These are phyloP conservation scores for Colletotrichum karsti DNA, from an alignment of 2,329 filamentous ascomycete species.

Conservation along the genomic window DNA sequence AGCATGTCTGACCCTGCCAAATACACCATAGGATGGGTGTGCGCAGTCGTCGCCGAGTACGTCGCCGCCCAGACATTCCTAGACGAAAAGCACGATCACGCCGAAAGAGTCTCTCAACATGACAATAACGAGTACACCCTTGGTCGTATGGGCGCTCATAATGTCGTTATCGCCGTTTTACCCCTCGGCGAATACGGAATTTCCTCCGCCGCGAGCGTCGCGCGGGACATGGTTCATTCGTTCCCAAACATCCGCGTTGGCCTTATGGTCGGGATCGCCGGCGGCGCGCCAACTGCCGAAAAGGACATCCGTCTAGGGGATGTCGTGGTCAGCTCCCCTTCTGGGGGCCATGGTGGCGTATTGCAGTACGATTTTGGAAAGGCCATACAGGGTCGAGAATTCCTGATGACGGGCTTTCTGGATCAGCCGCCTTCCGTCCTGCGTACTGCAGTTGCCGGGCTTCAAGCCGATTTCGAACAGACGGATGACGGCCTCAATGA, in stretches of 20 bases:
- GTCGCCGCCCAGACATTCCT: neutral
- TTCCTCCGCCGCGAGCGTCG: slow-evolving; percentile 30
- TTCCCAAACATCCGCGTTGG: slow-evolving; percentile 16
- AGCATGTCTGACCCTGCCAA: neutral
- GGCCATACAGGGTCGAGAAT: slow-evolving; percentile 16
- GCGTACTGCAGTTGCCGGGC: neutral
- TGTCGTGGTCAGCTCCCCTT: neutral
- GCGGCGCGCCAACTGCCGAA: slow-evolving; percentile 41
- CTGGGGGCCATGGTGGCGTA: neutral
- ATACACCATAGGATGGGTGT: neutral
- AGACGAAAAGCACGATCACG: neutral
- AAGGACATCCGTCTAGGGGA: slow-evolving; percentile 41
- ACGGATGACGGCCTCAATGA: neutral
- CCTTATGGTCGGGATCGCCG: slow-evolving; percentile 37
- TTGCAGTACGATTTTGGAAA: slow-evolving; percentile 29
- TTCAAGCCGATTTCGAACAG: neutral
- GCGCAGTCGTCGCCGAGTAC: neutral
- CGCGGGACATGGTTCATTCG: slow-evolving; percentile 20
- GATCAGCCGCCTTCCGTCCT: slow-evolving; percentile 13
- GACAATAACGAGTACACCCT: slow-evolving; percentile 36
- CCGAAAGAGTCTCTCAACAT: slow-evolving; percentile 16
- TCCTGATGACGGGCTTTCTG: slow-evolving; percentile 1
- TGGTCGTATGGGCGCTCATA: slow-evolving; percentile 32
- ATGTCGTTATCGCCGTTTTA: slow-evolving; percentile 37
- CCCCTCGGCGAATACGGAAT: slow-evolving; percentile 32